Evolutionary conservation across 2,329 filamentous ascomycete species (phyloP), one percentile per base, ranked within the genome.

Genomic region (Xylaria sp.): DNA sequence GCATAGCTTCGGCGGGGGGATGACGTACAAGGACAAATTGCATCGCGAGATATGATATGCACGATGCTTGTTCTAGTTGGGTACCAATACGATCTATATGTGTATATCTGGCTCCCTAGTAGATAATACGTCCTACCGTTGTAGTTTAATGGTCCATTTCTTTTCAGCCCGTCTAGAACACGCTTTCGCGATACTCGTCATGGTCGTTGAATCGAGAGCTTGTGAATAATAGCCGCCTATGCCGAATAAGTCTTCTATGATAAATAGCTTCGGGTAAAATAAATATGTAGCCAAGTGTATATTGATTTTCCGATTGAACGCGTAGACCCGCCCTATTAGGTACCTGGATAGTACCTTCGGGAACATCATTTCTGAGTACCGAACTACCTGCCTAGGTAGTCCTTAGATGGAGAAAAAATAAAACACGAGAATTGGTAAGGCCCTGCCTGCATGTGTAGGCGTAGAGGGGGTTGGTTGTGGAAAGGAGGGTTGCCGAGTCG

Each of bases 1-100:
- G 75, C 70, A 79, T 63, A 85, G 84, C 72, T 87, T 82, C 66
- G 85, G 85, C 12, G 85, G 85, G 9, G 85, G 85, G 1, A 68
- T 87, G 77, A 86, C 83, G 1, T 85, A 83, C 58, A 86, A 84
- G 77, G 27, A 60, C 8, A 2, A 23, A n/a, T 37, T 12, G 8
- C 8, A 6, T 32, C 18, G 13, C 63, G 63, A 65, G 23, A 37
- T 67, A 42, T 47, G 55, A 60, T 40, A 68, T 6, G 27, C 50
- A 63, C 72, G 37, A 73, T 73, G 65, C 71, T 73, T 27, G 18
- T 54, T 27, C 44, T 23, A n/a, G 21, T 25, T 13, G 12, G 2
- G 13, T 6, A 13, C 5, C 5, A 6, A 12, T 18, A 53, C 18
- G 16, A 18, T 5, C 50, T 21, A 13, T 16, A 13, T 32, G 32